A percentile compares a stretch with the other conserved stretches of the same genome.
These are phyloP conservation scores for Kwoniella botswanensis DNA, from an alignment of 768 basidiomycete genomes.

Conservation along the genomic window DNA sequence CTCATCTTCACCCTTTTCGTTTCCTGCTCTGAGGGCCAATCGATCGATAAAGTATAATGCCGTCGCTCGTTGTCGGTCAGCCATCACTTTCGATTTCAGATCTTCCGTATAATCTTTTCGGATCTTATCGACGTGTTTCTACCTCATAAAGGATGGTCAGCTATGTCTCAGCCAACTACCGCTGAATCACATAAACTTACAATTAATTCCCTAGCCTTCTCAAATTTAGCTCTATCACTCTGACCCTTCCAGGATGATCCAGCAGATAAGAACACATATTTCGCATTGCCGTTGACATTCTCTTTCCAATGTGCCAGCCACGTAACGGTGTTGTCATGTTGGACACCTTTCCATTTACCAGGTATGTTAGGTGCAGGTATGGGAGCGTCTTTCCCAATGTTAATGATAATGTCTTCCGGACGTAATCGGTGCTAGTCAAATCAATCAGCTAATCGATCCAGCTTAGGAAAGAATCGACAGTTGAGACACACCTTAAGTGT, in stretches of 20 bases:
- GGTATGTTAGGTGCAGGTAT: slow-evolving; percentile 88
- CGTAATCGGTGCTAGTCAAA: slow-evolving; percentile 73
- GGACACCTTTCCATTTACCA: slow-evolving; percentile 80
- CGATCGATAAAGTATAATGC: slow-evolving; percentile 99
- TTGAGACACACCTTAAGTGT: slow-evolving; percentile 73
- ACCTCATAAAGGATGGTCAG: slow-evolving; percentile 11
- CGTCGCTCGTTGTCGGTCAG: slow-evolving; percentile 94
- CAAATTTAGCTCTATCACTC: slow-evolving; percentile 96
- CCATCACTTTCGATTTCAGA: slow-evolving; percentile 88
- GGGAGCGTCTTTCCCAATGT: slow-evolving; percentile 78
- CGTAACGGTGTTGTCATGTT: slow-evolving; percentile 93
- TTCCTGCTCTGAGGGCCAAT: slow-evolving; percentile 95
- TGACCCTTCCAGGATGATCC: slow-evolving; percentile 97
- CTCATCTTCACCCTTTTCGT: slow-evolving; percentile 99
- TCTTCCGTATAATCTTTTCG: slow-evolving; percentile 84
- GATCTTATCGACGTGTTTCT: slow-evolving; percentile 90
- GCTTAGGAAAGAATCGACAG: not conserved
- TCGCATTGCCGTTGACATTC: slow-evolving; percentile 92
- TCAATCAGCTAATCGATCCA: not conserved
- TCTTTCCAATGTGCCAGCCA: slow-evolving; percentile 99
- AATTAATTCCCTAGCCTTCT: slow-evolving; percentile 96
- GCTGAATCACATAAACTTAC: slow-evolving; percentile 60
- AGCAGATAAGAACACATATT: slow-evolving; percentile 98
- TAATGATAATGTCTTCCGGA: slow-evolving; percentile 94
- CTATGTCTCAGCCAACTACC: no score